Conservation (phyloP, 495 filamentous ascomycete genomes). For the Penicillium arizonense region DNA sequence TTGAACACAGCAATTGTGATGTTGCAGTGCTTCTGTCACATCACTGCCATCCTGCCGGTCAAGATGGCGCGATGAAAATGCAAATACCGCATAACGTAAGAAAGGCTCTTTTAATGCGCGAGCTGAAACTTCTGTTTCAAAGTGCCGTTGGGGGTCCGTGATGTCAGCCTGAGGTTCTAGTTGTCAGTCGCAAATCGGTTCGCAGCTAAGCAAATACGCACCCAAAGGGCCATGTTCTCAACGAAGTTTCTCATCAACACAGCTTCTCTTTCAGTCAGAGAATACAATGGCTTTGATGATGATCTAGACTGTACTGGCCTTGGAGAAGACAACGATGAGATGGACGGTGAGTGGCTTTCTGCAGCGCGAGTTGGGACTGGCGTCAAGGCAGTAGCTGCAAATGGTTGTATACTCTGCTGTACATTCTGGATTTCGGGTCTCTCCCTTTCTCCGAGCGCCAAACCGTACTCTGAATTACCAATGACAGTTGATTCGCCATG, state of each 20-base stretch:
- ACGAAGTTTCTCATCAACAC: slow-evolving; percentile 28
- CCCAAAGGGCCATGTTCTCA: slow-evolving; percentile 35
- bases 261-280: slow-evolving; percentile 22
- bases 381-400: background rate
- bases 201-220: slow-evolving; percentile 3
- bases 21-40: slow-evolving; percentile 23
- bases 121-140: slow-evolving; percentile 23
- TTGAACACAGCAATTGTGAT: slow-evolving; percentile 29
- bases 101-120: slow-evolving; percentile 25
- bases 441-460: background rate
- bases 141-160: slow-evolving; percentile 30
- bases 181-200: background rate
- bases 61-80: slow-evolving; percentile 31
- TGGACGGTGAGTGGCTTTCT: slow-evolving; percentile 4
- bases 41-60: slow-evolving; percentile 16
- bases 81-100: slow-evolving; percentile 27
- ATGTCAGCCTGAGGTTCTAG: slow-evolving; percentile 23
- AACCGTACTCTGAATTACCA: background rate
- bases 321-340: slow-evolving; percentile 3
- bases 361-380: background rate
- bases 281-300: background rate
- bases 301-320: background rate
- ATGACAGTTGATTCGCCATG: background rate
- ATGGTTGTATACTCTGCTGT: background rate
- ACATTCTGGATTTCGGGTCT: background rate